phyloP scores from a whole-genome alignment of 495 filamentous ascomycete species.

The Lophiotrema nucula region DNA sequence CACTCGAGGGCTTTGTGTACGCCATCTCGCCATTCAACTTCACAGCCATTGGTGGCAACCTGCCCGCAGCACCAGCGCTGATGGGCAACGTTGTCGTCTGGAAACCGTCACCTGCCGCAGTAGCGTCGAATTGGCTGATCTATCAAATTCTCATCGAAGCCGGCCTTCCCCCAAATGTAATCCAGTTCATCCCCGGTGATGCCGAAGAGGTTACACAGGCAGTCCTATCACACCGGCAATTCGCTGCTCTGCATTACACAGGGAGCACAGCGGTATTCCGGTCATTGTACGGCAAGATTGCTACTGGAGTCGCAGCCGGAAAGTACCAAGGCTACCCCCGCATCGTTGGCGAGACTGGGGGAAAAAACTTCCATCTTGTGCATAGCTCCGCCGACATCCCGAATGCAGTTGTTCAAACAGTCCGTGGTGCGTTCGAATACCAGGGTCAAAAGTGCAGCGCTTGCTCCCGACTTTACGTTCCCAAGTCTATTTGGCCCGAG shows the following conservation, averaged over 20 bases:
- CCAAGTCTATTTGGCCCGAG: conserved; percentile 39
- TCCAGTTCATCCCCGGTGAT: conserved; percentile 47
- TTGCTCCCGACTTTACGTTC: conserved; percentile 42
- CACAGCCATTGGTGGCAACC: conserved; percentile 46
- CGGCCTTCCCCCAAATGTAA: conserved; percentile 46
- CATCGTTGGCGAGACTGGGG: conserved; percentile 47
- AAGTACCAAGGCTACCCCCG: conserved; percentile 45
- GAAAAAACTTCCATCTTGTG: conserved; percentile 47
- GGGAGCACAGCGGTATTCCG: conserved; percentile 46
- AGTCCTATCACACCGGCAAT: conserved; percentile 41
- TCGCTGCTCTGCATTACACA: conserved; percentile 46
- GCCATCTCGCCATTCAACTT: conserved; percentile 49
- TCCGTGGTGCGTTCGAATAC: conserved; percentile 47
- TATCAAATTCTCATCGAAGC: conserved; percentile 45
- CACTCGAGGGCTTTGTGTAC: conserved; percentile 48
- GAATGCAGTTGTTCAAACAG: conserved; percentile 45
- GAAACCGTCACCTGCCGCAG: conserved; percentile 44
- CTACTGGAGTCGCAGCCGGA: conserved; percentile 37
- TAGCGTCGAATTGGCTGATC: conserved; percentile 45
- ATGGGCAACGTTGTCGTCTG: conserved; percentile 49
- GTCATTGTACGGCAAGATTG: conserved; percentile 43
- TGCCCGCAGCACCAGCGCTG: conserved; percentile 43
- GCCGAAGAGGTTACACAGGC: conserved; percentile 43
- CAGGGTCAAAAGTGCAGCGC: conserved; percentile 48
- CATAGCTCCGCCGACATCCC: conserved; percentile 41